Conservation (phyloP, 805 yeast species). For the Lachancea lanzarotensis region DNA sequence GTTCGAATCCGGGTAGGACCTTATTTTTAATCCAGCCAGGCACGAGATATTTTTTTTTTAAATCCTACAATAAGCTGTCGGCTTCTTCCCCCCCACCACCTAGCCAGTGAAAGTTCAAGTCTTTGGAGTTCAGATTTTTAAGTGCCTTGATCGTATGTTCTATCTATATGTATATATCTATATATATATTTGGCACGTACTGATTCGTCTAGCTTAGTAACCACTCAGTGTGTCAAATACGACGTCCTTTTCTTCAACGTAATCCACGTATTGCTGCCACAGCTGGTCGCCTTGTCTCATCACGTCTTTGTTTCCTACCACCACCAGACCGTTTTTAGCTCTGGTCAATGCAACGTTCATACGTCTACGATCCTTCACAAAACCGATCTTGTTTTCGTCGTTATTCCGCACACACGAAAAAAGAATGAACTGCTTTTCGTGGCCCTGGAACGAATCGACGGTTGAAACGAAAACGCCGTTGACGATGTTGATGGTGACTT, state of each 20-base stretch:
- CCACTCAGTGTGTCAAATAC: slow-evolving; percentile 23
- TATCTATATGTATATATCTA: too few species aligned
- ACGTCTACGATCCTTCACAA: slow-evolving; percentile 53
- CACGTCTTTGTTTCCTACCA: slow-evolving; percentile 54
- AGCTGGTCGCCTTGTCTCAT: slow-evolving; percentile 39
- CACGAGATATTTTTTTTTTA: too few species aligned
- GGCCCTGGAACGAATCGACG: slow-evolving; percentile 90
- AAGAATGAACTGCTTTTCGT: slow-evolving; percentile 77
- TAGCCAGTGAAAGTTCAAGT: too few species aligned
- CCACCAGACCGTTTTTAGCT: slow-evolving; percentile 54
- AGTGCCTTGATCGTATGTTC: too few species aligned
- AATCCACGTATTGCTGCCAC: slow-evolving; percentile 46
- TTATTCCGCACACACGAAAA: slow-evolving; percentile 74
- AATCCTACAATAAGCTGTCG: too few species aligned
- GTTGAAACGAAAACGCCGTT: slow-evolving; percentile 45
- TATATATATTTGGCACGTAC: too few species aligned
- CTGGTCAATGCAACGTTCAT: slow-evolving; percentile 70
- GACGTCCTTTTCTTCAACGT: slow-evolving; percentile 33
- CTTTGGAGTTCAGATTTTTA: too few species aligned
- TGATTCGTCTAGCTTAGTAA: slow-evolving; percentile 10
- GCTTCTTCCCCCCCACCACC: too few species aligned
- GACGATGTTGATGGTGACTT: slow-evolving; percentile 31
- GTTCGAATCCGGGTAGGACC: slow-evolving; percentile 87
- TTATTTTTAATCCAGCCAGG: slow-evolving; percentile 22
- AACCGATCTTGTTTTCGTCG: slow-evolving; percentile 47